Evolutionary conservation across 2,329 filamentous ascomycete species (phyloP).

Genomic region (Colletotrichum sansevieriae): DNA sequence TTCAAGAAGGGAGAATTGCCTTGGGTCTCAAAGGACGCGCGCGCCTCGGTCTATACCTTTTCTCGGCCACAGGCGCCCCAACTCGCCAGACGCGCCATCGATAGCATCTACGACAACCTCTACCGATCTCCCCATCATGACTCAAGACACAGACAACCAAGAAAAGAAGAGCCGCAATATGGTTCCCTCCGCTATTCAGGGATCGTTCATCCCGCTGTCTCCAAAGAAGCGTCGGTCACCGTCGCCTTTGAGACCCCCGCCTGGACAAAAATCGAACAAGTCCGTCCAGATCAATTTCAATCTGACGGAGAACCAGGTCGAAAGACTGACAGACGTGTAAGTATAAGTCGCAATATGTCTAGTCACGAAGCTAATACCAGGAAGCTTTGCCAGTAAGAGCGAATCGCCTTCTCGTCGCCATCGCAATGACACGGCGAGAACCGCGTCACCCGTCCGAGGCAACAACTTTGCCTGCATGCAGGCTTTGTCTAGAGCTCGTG

Average conservation of each 20-base stretch:
- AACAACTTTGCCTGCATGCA: slow-evolving; percentile 27
- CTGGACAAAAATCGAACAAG: slow-evolving; percentile 48
- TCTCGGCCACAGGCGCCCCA: neutral
- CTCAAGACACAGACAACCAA: slow-evolving; percentile 18
- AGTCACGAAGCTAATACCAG: slow-evolving; percentile 32
- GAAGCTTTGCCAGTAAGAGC: slow-evolving; percentile 52
- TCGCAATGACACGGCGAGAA: slow-evolving; percentile 41
- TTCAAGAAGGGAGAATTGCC: slow-evolving; percentile 10
- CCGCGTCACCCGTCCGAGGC: slow-evolving; percentile 44
- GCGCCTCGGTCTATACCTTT: neutral
- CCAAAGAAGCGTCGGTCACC: slow-evolving; percentile 50
- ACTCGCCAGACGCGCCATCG: slow-evolving; percentile 6
- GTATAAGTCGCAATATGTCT: slow-evolving; percentile 34
- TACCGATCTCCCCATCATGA: slow-evolving; percentile 28
- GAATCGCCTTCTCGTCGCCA: slow-evolving; percentile 46
- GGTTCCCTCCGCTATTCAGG: slow-evolving; percentile 48
- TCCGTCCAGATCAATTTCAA: slow-evolving; percentile 62
- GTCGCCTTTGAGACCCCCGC: slow-evolving; percentile 49
- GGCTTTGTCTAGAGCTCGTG: slow-evolving; percentile 4
- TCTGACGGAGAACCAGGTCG: slow-evolving; percentile 63
- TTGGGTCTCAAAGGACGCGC: neutral
- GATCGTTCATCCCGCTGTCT: slow-evolving; percentile 55
- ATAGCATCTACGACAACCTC: slow-evolving; percentile 7
- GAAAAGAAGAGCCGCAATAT: slow-evolving; percentile 27
- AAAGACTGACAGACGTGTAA: slow-evolving; percentile 61